Evolutionary conservation across 2,329 filamentous ascomycete species (phyloP).

Genomic region (Exophiala sp.): DNA sequence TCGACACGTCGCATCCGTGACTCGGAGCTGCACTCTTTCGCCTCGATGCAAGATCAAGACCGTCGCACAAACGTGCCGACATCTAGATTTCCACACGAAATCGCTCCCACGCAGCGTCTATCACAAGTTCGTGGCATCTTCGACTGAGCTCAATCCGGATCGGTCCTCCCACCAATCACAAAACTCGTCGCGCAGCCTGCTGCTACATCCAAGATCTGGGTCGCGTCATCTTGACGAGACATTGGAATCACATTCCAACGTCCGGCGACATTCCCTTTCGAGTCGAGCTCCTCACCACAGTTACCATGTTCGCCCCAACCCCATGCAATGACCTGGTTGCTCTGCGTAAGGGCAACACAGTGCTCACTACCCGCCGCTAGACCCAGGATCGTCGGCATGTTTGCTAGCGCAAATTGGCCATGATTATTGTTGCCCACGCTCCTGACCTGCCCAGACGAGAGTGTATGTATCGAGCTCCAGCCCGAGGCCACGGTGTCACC

Average conservation of each 20-base stretch:
- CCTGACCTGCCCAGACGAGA: slow-evolving; percentile 50
- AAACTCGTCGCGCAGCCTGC: slow-evolving; percentile 92
- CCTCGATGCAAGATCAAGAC: slow-evolving; percentile 15
- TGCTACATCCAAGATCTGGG: slow-evolving; percentile 60
- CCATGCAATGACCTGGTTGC: slow-evolving; percentile 73
- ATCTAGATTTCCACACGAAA: slow-evolving; percentile 31
- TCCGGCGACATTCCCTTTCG: slow-evolving; percentile 64
- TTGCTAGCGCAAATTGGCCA: slow-evolving; percentile 68
- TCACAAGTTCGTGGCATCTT: slow-evolving; percentile 47
- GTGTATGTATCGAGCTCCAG: slow-evolving; percentile 39
- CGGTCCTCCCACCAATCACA: slow-evolving; percentile 45
- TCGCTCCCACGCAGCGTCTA: slow-evolving; percentile 47
- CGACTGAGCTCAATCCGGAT: slow-evolving; percentile 32
- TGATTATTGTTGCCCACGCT: slow-evolving; percentile 85
- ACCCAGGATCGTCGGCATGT: slow-evolving; percentile 55
- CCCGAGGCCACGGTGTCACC: slow-evolving; percentile 8
- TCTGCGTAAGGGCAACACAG: slow-evolving; percentile 65
- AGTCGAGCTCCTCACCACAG: slow-evolving; percentile 67
- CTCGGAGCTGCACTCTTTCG: slow-evolving; percentile 31
- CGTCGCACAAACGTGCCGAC: slow-evolving; percentile 11
- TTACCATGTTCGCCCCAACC: slow-evolving; percentile 99
- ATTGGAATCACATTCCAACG: slow-evolving; percentile 56
- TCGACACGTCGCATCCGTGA: slow-evolving; percentile 36
- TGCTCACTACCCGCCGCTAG: slow-evolving; percentile 92
- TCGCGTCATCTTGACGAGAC: slow-evolving; percentile 43